Evolutionary conservation across 2,329 filamentous ascomycete genomes (phyloP), one percentile per base, ranked within the genome.

Genomic region (Aspergillus eucalypticola): DNA sequence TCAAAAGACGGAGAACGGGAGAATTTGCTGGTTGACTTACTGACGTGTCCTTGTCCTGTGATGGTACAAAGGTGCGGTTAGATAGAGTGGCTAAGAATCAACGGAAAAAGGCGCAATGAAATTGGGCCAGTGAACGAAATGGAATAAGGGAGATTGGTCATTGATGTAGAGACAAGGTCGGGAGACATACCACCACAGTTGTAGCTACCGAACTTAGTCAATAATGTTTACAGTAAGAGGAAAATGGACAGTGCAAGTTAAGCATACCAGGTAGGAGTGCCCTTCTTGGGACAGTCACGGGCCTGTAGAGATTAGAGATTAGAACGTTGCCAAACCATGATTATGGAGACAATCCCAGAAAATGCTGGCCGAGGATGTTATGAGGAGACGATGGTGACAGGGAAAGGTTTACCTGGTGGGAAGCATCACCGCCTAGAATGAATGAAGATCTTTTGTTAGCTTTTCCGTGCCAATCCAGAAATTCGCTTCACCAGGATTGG

Each of bases 261-360:
- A 66, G 78, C 87, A 78, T 82, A 92, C 90, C 90, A 93, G 79
- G 91, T 92, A 71, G 90, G 87, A 70, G 88, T 88, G 71, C 90
- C 90, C 81, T 90, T 90, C 84, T 88, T 91, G 73, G 91, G 91
- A 85, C 91, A 95, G 74, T 94, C 90, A 73, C 90, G 90, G 73
- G 90, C 90, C 90, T 92, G 67, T n/a, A 62, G 62, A 62, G 62
- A 65, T 62, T 69, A 59, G 68, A 64, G 61, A 64, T 62, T 69
- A 59, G 68, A 64, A 54, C 8, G 56, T 59, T 56, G 53, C 71
- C 19, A 71, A 66, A 61, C 60, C 67, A 49, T 48, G 48, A 56
- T 56, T 27, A 27, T 15, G 10, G n/a, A 38, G 8, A 52, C 6
- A 21, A 17, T 17, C 15, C 39, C 38, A 21, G 38, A 35, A 38